A percentile compares a stretch with the other conserved stretches of the same genome.
These are phyloP conservation scores for Microcyclospora pomicola DNA, from an alignment of 2,329 filamentous ascomycete species.

Conservation along the genomic window DNA sequence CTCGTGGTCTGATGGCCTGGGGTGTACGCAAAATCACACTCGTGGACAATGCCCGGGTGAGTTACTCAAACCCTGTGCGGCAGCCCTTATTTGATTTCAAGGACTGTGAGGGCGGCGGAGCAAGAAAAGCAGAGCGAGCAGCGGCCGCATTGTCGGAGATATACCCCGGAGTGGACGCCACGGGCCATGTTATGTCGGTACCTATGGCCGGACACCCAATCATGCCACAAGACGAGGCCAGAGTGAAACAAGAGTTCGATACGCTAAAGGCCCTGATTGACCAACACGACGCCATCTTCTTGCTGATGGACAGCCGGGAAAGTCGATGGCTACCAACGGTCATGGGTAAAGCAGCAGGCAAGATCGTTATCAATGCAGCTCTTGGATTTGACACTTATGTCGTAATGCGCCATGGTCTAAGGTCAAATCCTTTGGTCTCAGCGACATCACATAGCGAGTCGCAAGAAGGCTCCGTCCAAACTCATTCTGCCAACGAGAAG, in stretches of 20 bases:
- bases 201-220: slow-evolving; percentile 94
- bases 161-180: slow-evolving; percentile 75
- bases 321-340: slow-evolving; percentile 91
- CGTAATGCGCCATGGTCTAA: slow-evolving; percentile 85
- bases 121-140: slow-evolving; percentile 67
- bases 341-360: slow-evolving; percentile 83
- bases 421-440: slow-evolving; percentile 19
- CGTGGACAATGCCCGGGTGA: slow-evolving; percentile 83
- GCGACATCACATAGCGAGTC: slow-evolving; percentile 7
- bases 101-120: slow-evolving; percentile 76
- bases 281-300: slow-evolving; percentile 79
- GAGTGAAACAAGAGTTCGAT: slow-evolving; percentile 60
- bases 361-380: slow-evolving; percentile 93
- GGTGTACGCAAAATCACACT: slow-evolving; percentile 92
- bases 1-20: slow-evolving; percentile 86
- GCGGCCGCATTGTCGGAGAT: slow-evolving; percentile 71
- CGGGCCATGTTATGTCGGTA: slow-evolving; percentile 69
- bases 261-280: slow-evolving; percentile 61
- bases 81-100: slow-evolving; percentile 85
- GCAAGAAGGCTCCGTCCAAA: slow-evolving; percentile 10
- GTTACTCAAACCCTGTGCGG: slow-evolving; percentile 90
- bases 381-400: slow-evolving; percentile 94
- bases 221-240: slow-evolving; percentile 45
- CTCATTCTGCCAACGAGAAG: slow-evolving; percentile 10
- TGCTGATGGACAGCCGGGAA: slow-evolving; percentile 98